Evolutionary conservation across 1,284 basidiomycete species (phyloP), one percentile per base, ranked within the genome.

Genomic region (Athelia sp.): DNA sequence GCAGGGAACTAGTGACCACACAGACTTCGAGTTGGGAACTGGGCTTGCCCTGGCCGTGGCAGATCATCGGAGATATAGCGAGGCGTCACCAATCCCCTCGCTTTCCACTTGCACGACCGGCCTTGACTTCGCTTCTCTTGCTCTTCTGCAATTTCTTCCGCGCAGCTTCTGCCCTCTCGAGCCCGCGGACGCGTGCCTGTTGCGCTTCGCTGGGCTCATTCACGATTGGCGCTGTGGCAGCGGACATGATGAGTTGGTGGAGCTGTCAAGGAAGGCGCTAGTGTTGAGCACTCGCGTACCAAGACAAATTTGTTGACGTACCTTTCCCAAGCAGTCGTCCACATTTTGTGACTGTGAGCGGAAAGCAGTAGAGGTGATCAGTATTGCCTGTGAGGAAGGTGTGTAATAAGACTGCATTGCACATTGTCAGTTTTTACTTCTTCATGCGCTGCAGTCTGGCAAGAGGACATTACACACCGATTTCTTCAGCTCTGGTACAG

Each of bases 271-370:
- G n/a, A n/a, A 3, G 11, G 32, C 24, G 18, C 43, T 15, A 36
- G 50, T 24, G 26, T n/a, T n/a, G n/a, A n/a, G n/a, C n/a, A n/a
- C n/a, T n/a, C n/a, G n/a, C n/a, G n/a, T n/a, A n/a, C n/a, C n/a
- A n/a, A 26, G 47, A 35, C 6, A 31, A 42, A 48, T 32, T 32
- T 43, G 38, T 40, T 24, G 36, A 54, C 70, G 42, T 38, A 84
- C 87, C 71, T 88, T 90, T 10, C 64, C 56, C 21, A 90, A 69
- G 56, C 82, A 84, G 51, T 89, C 84, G 11, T 86, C 77, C 14
- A 88, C 65, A 54, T 90, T 90, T 58, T 82, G 79, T 3, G 82
- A 69, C 60, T 90, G 87, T 9, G 87, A 89, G n/a, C 88, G 81
- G 53, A 79, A 74, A 1, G 72, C 66, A 0, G 76, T 83, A 0